Conservation (phyloP, 768 basidiomycete genomes). For the Mycena floridula region DNA sequence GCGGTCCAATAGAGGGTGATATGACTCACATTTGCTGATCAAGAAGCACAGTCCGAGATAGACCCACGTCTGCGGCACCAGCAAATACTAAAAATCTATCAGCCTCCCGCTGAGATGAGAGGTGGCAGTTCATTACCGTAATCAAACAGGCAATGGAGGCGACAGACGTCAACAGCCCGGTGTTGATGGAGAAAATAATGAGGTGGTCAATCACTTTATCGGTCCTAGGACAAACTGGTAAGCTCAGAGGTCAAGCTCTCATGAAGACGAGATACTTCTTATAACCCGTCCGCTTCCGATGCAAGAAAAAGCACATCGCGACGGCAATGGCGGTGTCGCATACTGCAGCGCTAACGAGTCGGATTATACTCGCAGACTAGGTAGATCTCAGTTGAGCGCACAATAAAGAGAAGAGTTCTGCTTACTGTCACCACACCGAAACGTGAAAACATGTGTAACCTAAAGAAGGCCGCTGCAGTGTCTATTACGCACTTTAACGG, state of each 20-base stretch:
- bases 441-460: no score
- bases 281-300: constrained; percentile 26
- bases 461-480: no score
- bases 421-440: constrained; percentile 23
- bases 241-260: neutral
- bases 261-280: constrained; percentile 15
- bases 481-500: neutral
- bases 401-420: neutral
- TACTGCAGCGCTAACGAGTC: constrained; percentile 23
- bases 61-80: constrained; percentile 25
- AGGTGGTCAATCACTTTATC: constrained; percentile 28
- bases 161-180: constrained; percentile 23
- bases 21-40: constrained; percentile 22
- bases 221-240: constrained; percentile 11
- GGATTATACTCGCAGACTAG: constrained; percentile 23
- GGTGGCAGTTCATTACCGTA: constrained; percentile 13
- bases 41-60: constrained; percentile 27
- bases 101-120: neutral
- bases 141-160: constrained; percentile 24
- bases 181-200: constrained; percentile 26
- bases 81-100: constrained; percentile 16
- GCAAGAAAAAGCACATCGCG: constrained; percentile 23
- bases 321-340: constrained; percentile 26
- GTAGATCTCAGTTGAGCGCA: neutral
- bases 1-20: neutral